Evolutionary conservation across 169 alveolate species (phyloP).

Genomic region (Theileria annulata): DNA sequence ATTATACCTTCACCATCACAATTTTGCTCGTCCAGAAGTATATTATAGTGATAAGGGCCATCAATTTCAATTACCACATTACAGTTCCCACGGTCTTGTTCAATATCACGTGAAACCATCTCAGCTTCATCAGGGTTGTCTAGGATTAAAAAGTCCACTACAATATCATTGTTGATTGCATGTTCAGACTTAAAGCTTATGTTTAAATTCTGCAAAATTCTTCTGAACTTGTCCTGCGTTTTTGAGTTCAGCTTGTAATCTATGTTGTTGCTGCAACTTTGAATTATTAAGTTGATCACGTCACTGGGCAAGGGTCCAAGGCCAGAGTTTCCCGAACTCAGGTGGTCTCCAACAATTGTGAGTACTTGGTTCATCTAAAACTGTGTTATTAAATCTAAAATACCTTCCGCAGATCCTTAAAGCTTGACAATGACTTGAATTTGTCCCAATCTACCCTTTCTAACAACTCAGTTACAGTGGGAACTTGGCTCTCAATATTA

Average conservation of each 20-base stretch:
- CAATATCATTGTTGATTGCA: slow-evolving; percentile 25
- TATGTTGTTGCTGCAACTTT: not conserved
- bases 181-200: slow-evolving; percentile 41
- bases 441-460: slow-evolving; percentile 27
- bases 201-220: slow-evolving; percentile 23
- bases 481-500: not conserved
- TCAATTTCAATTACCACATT: slow-evolving; percentile 58
- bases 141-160: slow-evolving; percentile 47
- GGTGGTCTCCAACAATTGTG: not conserved
- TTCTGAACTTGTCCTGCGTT: slow-evolving; percentile 54
- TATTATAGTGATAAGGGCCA: slow-evolving; percentile 65
- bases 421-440: slow-evolving; percentile 12
- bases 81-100: not conserved
- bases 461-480: no score
- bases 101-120: not conserved
- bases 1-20: no score
- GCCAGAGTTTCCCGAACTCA: no score
- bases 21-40: slow-evolving; percentile 18
- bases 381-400: not conserved
- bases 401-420: slow-evolving; percentile 31
- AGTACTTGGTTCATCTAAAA: slow-evolving; percentile 1
- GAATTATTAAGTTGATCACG: no score
- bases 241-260: slow-evolving; percentile 23
- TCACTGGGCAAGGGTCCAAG: no score
- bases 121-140: not conserved